Percentiles rank a stretch among this genome's conserved stretches.
Evolutionary conservation across 257 asterid species (phyloP).

Genomic region (Jacaranda copaia): DNA sequence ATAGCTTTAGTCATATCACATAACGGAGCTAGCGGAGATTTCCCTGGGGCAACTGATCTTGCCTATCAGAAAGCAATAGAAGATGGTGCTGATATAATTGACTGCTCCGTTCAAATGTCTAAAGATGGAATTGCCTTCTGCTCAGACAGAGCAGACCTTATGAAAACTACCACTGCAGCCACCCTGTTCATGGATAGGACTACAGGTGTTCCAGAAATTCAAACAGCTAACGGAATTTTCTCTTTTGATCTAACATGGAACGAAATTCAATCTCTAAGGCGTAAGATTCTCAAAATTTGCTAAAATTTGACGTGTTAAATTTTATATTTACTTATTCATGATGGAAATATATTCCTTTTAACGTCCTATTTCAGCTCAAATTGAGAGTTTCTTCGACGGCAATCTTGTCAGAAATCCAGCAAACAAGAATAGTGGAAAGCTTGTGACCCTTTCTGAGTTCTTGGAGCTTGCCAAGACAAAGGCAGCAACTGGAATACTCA

Average conservation of each 20-base stretch:
- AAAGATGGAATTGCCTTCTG: slow-evolving; percentile 90
- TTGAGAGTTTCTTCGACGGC: slow-evolving; percentile 49
- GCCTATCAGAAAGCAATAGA: slow-evolving; percentile 90
- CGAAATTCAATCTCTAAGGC: slow-evolving; percentile 71
- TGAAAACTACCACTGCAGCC: slow-evolving; percentile 83
- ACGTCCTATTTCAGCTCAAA: slow-evolving; percentile 59
- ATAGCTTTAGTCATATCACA: slow-evolving; percentile 77
- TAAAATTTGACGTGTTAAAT: background rate
- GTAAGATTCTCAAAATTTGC: slow-evolving; percentile 45
- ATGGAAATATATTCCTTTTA: slow-evolving; percentile 4
- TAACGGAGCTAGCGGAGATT: slow-evolving; percentile 94
- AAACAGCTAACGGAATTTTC: slow-evolving; percentile 70
- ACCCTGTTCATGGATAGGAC: slow-evolving; percentile 56
- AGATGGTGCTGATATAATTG: slow-evolving; percentile 87
- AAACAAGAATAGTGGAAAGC: slow-evolving; percentile 72
- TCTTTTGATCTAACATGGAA: slow-evolving; percentile 86
- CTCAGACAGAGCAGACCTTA: slow-evolving; percentile 73
- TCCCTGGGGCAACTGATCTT: slow-evolving; percentile 80
- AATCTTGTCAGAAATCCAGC: slow-evolving; percentile 62
- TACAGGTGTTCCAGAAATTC: slow-evolving; percentile 59
- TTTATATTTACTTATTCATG: background rate
- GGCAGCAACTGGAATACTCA: slow-evolving; percentile 60
- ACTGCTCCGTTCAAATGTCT: slow-evolving; percentile 88
- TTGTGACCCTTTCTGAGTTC: slow-evolving; percentile 69
- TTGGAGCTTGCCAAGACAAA: slow-evolving; percentile 70